A percentile compares a stretch with the other conserved stretches of the same genome.
Conservation (phyloP, 352 stramenopile species). For the Elongisporangium anandrum region DNA sequence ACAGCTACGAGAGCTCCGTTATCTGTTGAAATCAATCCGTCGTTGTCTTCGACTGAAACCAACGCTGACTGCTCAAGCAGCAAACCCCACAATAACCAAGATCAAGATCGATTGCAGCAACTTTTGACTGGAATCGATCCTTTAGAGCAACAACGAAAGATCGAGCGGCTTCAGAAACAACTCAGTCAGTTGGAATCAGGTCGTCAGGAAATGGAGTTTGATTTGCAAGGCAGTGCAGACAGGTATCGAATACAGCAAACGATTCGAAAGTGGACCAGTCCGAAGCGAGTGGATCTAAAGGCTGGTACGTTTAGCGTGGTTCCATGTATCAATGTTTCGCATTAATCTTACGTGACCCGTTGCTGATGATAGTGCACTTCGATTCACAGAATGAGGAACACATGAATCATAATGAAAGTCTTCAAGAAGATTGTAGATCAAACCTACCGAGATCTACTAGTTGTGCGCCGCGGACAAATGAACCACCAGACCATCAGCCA, state of each 20-base stretch:
- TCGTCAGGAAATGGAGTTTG: constrained; percentile 11
- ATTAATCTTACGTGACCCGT: not conserved
- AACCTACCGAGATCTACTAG: no score
- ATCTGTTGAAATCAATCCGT: no score
- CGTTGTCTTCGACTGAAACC: no score
- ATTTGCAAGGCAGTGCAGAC: constrained; percentile 2
- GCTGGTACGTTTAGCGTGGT: not conserved
- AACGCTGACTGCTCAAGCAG: not conserved
- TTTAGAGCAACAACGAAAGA: constrained; percentile 25
- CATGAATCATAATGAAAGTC: not conserved
- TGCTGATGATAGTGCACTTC: not conserved
- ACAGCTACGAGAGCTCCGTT: not conserved
- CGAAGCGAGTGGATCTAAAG: not conserved
- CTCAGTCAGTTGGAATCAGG: constrained; percentile 21
- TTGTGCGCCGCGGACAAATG: not conserved
- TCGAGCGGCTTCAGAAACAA: constrained; percentile 30
- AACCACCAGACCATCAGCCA: not conserved
- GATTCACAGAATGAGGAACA: not conserved
- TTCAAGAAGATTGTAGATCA: not conserved
- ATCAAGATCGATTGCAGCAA: constrained; percentile 17
- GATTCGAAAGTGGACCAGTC: not conserved
- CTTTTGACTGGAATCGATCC: constrained; percentile 12
- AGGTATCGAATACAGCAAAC: constrained; percentile 5
- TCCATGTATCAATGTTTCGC: not conserved
- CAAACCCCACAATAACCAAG: constrained; percentile 7